Evolutionary conservation across 768 basidiomycete species (phyloP), one percentile per base, ranked within the genome.

Genomic region (Lactarius hengduanensis): DNA sequence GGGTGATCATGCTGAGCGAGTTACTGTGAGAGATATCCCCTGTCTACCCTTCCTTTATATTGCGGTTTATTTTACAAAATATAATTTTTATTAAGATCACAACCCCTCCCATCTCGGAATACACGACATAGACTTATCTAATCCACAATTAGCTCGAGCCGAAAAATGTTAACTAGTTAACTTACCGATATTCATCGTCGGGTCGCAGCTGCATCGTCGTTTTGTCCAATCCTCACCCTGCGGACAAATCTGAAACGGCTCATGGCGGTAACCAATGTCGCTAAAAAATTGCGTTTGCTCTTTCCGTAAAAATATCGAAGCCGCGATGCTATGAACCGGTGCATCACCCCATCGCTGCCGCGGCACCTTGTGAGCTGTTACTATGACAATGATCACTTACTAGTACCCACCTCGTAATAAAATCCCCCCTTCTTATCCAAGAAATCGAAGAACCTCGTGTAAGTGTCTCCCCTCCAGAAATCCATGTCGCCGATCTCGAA

Each of bases 401-500:
- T 71, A 15, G 38, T 15, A 84, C 68, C 2, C 26, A 77, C 89
- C 86, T 95, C 92, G 70, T 93, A 94, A 75, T 94, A 94, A 75
- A 95, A 94, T 13, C 93, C 94, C 63, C 94, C 94, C 53, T 83
- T 81, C 64, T 82, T 74, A 65, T 96, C 94, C n/a, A 96, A 80
- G 74, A 84, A 84, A 56, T 93, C 88, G 70, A 95, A 96, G 80
- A 86, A 96, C 72, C 89, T 86, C 67, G 78, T 79, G 74, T 96
- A 96, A 2, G 88, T 86, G 66, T 94, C 88, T 16, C 87, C 78
- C 71, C 93, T 81, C 91, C 91, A 94, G 66, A 96, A 84, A 66
- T 91, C 86, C 66, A 96, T 82, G 72, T 87, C 83, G 6, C 82
- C 94, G 66, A 96, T 96, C 75, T 96, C 94, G 71, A 96, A 96